phyloP scores from a whole-genome alignment of 108 stramenopile genomes.

The Cyclostephanos tholiformis region DNA sequence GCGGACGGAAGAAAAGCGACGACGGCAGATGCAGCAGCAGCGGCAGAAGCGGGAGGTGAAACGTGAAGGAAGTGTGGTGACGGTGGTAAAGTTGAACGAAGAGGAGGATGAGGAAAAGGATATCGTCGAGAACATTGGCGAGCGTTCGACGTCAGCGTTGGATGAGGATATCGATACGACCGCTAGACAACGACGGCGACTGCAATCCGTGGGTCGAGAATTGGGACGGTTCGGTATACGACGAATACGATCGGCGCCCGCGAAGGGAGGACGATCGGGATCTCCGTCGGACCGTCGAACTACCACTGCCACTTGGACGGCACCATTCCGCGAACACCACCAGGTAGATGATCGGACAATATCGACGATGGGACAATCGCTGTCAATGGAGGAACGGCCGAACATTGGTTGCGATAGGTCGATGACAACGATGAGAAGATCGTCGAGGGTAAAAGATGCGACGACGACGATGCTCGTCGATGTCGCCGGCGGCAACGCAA shows the following conservation, averaged over 20 bases:
- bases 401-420: neutral
- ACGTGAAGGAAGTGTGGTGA: neutral
- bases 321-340: too few relatives aligned
- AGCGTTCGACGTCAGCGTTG: neutral
- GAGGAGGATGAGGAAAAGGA: neutral
- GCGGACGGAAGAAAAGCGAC: slow-evolving; percentile 24
- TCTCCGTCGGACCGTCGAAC: neutral
- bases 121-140: too few relatives aligned
- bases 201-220: neutral
- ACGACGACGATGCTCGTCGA: neutral
- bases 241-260: slow-evolving; percentile 22
- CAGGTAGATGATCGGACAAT: neutral
- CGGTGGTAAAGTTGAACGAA: slow-evolving; percentile 15
- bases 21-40: too few relatives aligned
- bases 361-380: neutral
- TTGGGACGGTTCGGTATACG: slow-evolving; percentile 7
- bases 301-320: too few relatives aligned
- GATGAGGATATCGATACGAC: neutral
- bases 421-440: neutral
- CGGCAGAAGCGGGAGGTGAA: slow-evolving; percentile 21
- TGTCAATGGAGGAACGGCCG: neutral
- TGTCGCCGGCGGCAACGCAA: slow-evolving; percentile 4
- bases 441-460: neutral
- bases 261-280: neutral
- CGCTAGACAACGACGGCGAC: neutral